Conservation (phyloP, 768 basidiomycete genomes). For the Pholiota molesta region DNA sequence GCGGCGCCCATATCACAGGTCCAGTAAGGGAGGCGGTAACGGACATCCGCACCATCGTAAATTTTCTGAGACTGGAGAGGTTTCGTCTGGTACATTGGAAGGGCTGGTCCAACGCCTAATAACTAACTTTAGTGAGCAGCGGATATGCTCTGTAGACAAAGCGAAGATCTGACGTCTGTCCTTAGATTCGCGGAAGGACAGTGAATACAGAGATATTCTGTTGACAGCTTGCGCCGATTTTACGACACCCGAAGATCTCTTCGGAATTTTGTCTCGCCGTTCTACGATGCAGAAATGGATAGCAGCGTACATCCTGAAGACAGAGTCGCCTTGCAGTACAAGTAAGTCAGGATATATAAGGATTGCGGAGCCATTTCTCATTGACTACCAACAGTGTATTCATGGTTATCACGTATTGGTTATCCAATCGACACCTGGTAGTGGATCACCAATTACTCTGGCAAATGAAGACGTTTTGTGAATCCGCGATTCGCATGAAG, state of each 20-base stretch:
- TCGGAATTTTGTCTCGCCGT: slow-evolving; percentile 39
- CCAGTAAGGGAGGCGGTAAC: slow-evolving; percentile 27
- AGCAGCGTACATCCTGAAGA: slow-evolving; percentile 25
- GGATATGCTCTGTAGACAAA: not conserved
- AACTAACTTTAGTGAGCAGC: slow-evolving; percentile 33
- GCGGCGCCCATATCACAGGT: slow-evolving; percentile 17
- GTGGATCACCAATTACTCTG: slow-evolving; percentile 33
- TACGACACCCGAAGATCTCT: slow-evolving; percentile 42
- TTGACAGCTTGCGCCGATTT: slow-evolving; percentile 46
- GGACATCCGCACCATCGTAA: slow-evolving; percentile 28
- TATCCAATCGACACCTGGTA: slow-evolving; percentile 31
- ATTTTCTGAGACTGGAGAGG: slow-evolving; percentile 28
- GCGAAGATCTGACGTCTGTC: not conserved
- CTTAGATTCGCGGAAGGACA: slow-evolving; percentile 34
- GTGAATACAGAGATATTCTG: slow-evolving; percentile 42
- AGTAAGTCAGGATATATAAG: slow-evolving; percentile 28
- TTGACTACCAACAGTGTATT: slow-evolving; percentile 31
- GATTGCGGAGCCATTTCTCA: not conserved
- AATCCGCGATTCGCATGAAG: slow-evolving; percentile 29
- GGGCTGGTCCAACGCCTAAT: slow-evolving; percentile 45
- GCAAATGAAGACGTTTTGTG: slow-evolving; percentile 40
- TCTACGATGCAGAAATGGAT: slow-evolving; percentile 34
- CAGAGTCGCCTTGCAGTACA: slow-evolving; percentile 36
- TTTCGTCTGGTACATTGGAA: slow-evolving; percentile 44
- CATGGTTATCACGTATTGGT: slow-evolving; percentile 39